Conservation (phyloP, 148 eudicot genomes). For the Fagopyrum tataricum region DNA sequence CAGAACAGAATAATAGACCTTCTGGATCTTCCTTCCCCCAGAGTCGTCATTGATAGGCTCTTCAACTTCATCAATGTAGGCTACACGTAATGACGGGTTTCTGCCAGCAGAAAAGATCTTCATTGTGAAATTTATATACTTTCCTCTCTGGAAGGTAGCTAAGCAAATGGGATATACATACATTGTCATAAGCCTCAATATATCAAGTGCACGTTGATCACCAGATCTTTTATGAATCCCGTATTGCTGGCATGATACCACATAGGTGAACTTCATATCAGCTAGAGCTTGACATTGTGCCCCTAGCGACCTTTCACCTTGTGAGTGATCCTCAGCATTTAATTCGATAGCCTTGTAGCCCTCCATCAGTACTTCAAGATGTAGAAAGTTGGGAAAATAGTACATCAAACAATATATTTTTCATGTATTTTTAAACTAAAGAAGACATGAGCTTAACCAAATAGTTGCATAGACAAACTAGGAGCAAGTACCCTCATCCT, state of each 20-base stretch:
- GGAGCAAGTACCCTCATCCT: slow-evolving; percentile 54
- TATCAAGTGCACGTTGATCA: slow-evolving; percentile 80
- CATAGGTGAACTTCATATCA: slow-evolving; percentile 96
- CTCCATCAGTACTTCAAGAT: slow-evolving; percentile 61
- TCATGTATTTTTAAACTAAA: not conserved
- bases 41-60: slow-evolving; percentile 62
- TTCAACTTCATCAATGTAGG: slow-evolving; percentile 97
- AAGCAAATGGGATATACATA: slow-evolving; percentile 23
- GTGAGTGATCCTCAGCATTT: slow-evolving; percentile 67
- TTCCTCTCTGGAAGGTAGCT: not conserved
- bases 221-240: slow-evolving; percentile 84
- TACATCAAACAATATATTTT: not conserved
- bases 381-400: not conserved
- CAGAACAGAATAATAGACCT: slow-evolving; percentile 76
- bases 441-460: not conserved
- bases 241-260: slow-evolving; percentile 93
- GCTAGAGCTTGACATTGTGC: slow-evolving; percentile 96
- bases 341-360: slow-evolving; percentile 92
- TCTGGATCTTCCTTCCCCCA: slow-evolving; percentile 34
- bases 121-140: not conserved
- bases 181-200: slow-evolving; percentile 82
- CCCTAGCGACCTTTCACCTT: slow-evolving; percentile 70
- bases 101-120: slow-evolving; percentile 28
- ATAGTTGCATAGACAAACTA: not conserved
- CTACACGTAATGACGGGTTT: slow-evolving; percentile 96